Evolutionary conservation across 768 basidiomycete genomes (phyloP).

Genomic region (Termitomyces sp.): DNA sequence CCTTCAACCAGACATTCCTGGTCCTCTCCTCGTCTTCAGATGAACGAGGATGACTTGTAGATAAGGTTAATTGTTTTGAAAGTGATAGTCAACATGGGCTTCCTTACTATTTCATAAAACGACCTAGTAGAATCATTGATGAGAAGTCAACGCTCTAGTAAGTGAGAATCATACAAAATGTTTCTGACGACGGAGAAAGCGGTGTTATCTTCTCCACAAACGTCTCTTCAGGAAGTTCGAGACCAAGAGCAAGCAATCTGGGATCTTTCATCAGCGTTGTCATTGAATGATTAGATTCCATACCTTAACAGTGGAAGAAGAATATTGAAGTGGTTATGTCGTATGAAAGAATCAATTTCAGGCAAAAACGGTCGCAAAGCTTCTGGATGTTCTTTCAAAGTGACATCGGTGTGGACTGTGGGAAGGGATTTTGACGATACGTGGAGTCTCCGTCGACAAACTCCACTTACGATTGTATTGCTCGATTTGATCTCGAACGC

Average conservation of each 20-base stretch:
- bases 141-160: neutral
- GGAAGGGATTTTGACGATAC: neutral
- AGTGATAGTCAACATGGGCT: slow-evolving; percentile 11
- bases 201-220: slow-evolving; percentile 36
- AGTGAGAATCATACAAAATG: slow-evolving; percentile 24
- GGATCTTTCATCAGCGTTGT: neutral
- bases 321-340: slow-evolving; percentile 33
- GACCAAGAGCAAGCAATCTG: slow-evolving; percentile 34
- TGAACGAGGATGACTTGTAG: slow-evolving; percentile 35
- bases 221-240: slow-evolving; percentile 43
- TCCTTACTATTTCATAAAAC: slow-evolving; percentile 48
- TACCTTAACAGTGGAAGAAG: slow-evolving; percentile 33
- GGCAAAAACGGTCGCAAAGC: slow-evolving; percentile 31
- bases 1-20: slow-evolving; percentile 48
- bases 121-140: slow-evolving; percentile 38
- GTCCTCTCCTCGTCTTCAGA: slow-evolving; percentile 38
- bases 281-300: slow-evolving; percentile 31
- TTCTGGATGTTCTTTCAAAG: slow-evolving; percentile 28
- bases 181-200: slow-evolving; percentile 28
- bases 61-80: slow-evolving; percentile 33
- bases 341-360: slow-evolving; percentile 31
- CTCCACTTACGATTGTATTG: slow-evolving; percentile 51
- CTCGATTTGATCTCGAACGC: slow-evolving; percentile 62
- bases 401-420: slow-evolving; percentile 31
- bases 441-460: neutral